phyloP scores from a whole-genome alignment of 139 green algal genomes.

The Pseudopediastrum boryanum region DNA sequence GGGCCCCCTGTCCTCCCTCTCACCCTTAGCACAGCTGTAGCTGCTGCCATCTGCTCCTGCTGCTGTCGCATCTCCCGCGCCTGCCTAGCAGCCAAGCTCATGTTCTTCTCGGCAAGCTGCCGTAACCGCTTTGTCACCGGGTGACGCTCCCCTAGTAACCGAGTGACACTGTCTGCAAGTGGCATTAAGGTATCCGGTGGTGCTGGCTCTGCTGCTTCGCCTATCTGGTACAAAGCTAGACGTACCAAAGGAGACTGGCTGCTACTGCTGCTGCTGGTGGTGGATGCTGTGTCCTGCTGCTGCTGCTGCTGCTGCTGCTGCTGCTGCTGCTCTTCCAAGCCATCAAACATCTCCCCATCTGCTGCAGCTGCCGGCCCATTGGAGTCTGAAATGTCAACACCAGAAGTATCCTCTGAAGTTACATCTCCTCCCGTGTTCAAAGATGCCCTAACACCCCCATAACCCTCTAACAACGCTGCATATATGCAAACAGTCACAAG shows the following conservation, averaged over 20 bases:
- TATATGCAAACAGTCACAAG: slow-evolving; percentile 41
- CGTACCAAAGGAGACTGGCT: slow-evolving; percentile 10
- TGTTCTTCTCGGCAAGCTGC: slow-evolving; percentile 39
- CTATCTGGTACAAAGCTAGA: slow-evolving; percentile 43
- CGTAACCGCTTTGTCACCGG: slow-evolving; percentile 14
- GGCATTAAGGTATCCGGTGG: slow-evolving; percentile 30
- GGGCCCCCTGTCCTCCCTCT: neutral
- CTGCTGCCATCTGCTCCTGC: slow-evolving; percentile 23
- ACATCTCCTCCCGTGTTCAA: too few relatives aligned
- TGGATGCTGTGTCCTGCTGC: neutral
- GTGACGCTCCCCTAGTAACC: slow-evolving; percentile 29
- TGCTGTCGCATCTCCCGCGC: slow-evolving; percentile 31
- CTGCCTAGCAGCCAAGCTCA: slow-evolving; percentile 33
- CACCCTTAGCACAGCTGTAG: slow-evolving; percentile 22
- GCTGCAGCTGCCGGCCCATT: slow-evolving; percentile 20
- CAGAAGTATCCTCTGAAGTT: too few relatives aligned
- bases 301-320: neutral
- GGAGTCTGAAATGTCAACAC: neutral
- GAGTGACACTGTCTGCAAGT: neutral
- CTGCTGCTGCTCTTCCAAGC: neutral
- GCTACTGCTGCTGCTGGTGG: neutral
- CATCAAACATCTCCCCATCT: slow-evolving; percentile 21
- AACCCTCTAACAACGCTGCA: slow-evolving; percentile 26
- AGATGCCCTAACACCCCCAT: slow-evolving; percentile 7
- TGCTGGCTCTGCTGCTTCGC: neutral